A percentile compares a stretch with the other conserved stretches of the same genome.
These are phyloP conservation scores for Podospora comata DNA, from an alignment of 495 filamentous ascomycete genomes.

Conservation along the genomic window DNA sequence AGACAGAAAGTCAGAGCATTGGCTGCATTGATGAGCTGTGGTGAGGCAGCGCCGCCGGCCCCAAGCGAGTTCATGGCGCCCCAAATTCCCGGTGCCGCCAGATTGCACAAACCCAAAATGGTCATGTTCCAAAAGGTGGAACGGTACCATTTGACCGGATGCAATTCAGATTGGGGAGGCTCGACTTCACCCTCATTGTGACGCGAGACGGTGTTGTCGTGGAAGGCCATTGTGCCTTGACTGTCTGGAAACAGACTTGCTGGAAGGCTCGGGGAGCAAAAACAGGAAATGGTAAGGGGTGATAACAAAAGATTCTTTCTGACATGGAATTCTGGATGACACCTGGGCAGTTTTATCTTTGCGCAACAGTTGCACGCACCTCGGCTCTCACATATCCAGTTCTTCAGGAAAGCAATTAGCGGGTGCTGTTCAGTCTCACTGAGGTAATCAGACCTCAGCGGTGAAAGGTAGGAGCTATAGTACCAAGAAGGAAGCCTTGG, in stretches of 20 bases:
- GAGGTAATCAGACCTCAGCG: not conserved
- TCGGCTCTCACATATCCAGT: not conserved
- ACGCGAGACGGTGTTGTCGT: not conserved
- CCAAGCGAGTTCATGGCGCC: conserved; percentile 67
- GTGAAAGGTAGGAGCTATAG: not conserved
- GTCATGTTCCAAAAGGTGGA: conserved; percentile 62
- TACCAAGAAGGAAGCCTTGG: not conserved
- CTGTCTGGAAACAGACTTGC: not conserved
- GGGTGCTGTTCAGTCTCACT: not conserved
- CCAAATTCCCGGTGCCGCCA: conserved; percentile 65
- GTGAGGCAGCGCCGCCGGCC: conserved; percentile 60
- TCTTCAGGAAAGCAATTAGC: not conserved
- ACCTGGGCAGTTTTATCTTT: not conserved
- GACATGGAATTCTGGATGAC: not conserved
- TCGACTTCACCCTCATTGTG: conserved; percentile 16
- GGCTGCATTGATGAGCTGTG: conserved; percentile 65
- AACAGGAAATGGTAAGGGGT: not conserved
- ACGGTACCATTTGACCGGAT: conserved; percentile 59
- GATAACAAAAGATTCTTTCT: not conserved
- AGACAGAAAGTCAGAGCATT: conserved; percentile 65
- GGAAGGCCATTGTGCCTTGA: conserved; percentile 6
- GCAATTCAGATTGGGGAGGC: conserved; percentile 26
- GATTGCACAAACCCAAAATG: conserved; percentile 60
- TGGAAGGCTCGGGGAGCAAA: not conserved
- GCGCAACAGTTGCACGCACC: not conserved